Conservation (phyloP, 1,284 basidiomycete species). For the Austroboletus niveus region DNA sequence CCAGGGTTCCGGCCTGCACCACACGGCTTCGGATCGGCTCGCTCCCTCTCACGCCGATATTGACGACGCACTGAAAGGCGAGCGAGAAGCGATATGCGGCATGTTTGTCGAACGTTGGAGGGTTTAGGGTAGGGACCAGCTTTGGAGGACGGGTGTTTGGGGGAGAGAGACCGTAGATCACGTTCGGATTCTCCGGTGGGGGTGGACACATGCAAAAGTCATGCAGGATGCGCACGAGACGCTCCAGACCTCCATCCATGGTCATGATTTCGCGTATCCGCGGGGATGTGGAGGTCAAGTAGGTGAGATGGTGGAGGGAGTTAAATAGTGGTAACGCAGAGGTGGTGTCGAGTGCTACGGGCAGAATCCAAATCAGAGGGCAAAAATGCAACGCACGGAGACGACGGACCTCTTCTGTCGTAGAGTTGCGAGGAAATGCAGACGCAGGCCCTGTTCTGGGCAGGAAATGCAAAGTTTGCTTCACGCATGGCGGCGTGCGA, state of each 20-base stretch:
- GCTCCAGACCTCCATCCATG: constrained; percentile 94
- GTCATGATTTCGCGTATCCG: constrained; percentile 98
- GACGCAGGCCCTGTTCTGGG: constrained; percentile 93
- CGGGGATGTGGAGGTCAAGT: constrained; percentile 96
- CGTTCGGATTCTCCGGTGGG: constrained; percentile 67
- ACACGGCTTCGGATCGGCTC: constrained; percentile 91
- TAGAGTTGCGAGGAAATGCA: constrained; percentile 95
- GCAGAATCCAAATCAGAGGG: constrained; percentile 17
- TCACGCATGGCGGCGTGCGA: constrained; percentile 74
- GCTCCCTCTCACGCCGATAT: constrained; percentile 96
- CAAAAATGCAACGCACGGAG: constrained; percentile 11
- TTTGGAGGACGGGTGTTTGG: constrained; percentile 53
- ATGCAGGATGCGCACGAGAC: constrained; percentile 90
- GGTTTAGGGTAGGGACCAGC: constrained; percentile 58
- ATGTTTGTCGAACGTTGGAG: constrained; percentile 74
- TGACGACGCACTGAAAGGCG: constrained; percentile 97
- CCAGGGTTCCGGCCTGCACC: constrained; percentile 93
- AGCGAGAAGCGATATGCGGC: constrained; percentile 85
- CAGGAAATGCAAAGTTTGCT: constrained; percentile 94
- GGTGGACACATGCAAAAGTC: constrained; percentile 81
- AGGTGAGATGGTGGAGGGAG: constrained; percentile 94
- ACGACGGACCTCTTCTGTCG: constrained; percentile 83
- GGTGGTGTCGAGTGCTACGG: constrained; percentile 87
- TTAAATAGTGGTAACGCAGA: constrained; percentile 92
- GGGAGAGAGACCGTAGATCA: constrained; percentile 72